Evolutionary conservation across 441 rosid genomes (phyloP).

Genomic region (Syzygium malaccense): DNA sequence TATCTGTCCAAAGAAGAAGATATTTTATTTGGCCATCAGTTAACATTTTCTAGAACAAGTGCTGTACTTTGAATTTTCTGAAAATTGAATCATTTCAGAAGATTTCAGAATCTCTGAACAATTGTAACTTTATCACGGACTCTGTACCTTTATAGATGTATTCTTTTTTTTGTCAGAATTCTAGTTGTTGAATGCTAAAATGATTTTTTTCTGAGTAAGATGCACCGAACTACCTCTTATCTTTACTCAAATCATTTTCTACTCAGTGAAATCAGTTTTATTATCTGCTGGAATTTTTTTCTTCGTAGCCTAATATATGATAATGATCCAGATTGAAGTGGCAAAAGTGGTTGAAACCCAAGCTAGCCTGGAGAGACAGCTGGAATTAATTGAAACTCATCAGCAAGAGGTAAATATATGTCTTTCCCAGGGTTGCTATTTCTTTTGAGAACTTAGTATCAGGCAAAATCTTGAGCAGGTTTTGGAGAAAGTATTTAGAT

Average conservation of each 20-base stretch:
- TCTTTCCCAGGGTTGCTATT: background rate
- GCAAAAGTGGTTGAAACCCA: constrained; percentile 97
- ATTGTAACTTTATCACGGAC: background rate
- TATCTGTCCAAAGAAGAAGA: background rate
- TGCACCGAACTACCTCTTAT: background rate
- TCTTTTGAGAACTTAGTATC: background rate
- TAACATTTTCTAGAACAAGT: background rate
- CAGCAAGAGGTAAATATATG: constrained; percentile 76
- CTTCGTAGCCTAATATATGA: background rate
- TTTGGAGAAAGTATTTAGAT: background rate
- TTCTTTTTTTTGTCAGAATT: background rate
- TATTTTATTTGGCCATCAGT: background rate
- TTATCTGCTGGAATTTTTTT: background rate
- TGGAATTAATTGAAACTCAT: constrained; percentile 95
- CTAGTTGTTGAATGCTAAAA: background rate
- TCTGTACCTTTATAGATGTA: background rate
- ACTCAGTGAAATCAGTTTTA: background rate
- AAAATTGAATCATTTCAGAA: background rate
- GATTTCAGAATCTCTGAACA: background rate
- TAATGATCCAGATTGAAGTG: constrained; percentile 66
- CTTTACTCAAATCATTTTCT: background rate
- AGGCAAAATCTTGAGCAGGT: background rate
- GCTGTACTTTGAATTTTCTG: background rate
- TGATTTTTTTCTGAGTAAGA: background rate
- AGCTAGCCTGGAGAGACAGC: constrained; percentile 66